A percentile compares a stretch with the other conserved stretches of the same genome.
Evolutionary conservation across 2,329 filamentous ascomycete genomes (phyloP).

Genomic region (Penicillium sp.): DNA sequence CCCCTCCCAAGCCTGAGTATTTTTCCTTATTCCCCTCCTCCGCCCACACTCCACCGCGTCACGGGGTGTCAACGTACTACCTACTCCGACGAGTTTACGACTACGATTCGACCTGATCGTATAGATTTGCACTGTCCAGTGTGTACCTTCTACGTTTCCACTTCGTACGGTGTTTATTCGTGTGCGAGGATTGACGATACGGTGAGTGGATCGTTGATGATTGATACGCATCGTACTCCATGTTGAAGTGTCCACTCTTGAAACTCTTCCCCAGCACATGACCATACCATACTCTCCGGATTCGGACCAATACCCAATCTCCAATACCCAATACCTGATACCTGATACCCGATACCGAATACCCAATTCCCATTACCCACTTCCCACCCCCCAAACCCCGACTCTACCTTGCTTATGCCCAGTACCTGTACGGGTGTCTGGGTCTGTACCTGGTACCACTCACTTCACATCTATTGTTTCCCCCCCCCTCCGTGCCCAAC

Average conservation of each 20-base stretch:
- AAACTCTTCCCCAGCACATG: background rate
- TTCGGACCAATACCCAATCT: background rate
- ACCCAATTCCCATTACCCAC: background rate
- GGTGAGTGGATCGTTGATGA: background rate
- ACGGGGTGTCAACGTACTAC: background rate
- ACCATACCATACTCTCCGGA: background rate
- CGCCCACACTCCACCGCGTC: conserved; percentile 3
- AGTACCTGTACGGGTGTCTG: background rate
- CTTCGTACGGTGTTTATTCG: background rate
- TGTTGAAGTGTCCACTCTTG: too few species aligned
- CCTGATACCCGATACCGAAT: background rate
- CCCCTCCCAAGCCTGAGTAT: conserved; percentile 1
- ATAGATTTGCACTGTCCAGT: too few species aligned
- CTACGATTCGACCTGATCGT: too few species aligned
- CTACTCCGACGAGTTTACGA: background rate
- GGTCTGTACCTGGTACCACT: background rate
- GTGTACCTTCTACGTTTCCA: background rate
- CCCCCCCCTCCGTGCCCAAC: conserved; percentile 17
- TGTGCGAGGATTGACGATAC: background rate
- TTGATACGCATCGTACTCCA: background rate
- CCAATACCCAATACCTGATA: background rate
- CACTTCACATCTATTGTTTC: background rate
- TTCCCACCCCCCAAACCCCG: background rate
- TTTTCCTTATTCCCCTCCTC: conserved; percentile 3
- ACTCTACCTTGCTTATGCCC: background rate